Evolutionary conservation across 1,284 basidiomycete genomes (phyloP).

Genomic region (Phellopilus nigrolimitatus): DNA sequence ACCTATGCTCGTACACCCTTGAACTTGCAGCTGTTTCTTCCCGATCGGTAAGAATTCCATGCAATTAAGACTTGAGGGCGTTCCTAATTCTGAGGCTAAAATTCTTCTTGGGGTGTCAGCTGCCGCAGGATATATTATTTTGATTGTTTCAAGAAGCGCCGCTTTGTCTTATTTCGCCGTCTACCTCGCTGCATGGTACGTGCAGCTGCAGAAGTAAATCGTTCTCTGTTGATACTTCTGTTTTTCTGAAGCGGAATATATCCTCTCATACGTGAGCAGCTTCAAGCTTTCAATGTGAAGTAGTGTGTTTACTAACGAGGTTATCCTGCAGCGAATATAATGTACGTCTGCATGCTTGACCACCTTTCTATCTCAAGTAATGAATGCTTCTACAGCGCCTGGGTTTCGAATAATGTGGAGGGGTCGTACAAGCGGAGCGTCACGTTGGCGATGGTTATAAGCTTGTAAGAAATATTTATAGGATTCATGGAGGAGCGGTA

Average conservation of each 20-base stretch:
- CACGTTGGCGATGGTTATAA: conserved; percentile 62
- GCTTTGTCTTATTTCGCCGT: conserved; percentile 67
- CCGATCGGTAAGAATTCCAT: conserved; percentile 33
- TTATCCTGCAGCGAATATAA: conserved; percentile 48
- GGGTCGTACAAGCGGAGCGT: conserved; percentile 74
- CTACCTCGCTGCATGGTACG: conserved; percentile 59
- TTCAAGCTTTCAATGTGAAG: background rate
- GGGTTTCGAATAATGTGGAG: conserved; percentile 69
- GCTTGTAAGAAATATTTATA: conserved; percentile 29
- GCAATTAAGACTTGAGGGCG: background rate
- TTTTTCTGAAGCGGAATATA: conserved; percentile 52
- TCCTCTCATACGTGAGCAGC: conserved; percentile 54
- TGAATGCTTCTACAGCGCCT: conserved; percentile 36
- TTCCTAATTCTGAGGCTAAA: background rate
- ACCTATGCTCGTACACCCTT: background rate
- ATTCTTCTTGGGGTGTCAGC: conserved; percentile 36
- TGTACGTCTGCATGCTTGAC: no score
- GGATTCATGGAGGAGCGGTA: background rate
- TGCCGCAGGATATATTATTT: conserved; percentile 58
- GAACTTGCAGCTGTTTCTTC: conserved; percentile 31
- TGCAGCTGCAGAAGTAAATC: background rate
- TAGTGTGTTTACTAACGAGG: background rate
- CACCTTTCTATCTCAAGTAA: background rate
- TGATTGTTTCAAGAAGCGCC: conserved; percentile 56
- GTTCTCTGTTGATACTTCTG: background rate